These are phyloP conservation scores for Pseudoperonospora humuli DNA, from an alignment of 352 stramenopile species.

Conservation along the genomic window DNA sequence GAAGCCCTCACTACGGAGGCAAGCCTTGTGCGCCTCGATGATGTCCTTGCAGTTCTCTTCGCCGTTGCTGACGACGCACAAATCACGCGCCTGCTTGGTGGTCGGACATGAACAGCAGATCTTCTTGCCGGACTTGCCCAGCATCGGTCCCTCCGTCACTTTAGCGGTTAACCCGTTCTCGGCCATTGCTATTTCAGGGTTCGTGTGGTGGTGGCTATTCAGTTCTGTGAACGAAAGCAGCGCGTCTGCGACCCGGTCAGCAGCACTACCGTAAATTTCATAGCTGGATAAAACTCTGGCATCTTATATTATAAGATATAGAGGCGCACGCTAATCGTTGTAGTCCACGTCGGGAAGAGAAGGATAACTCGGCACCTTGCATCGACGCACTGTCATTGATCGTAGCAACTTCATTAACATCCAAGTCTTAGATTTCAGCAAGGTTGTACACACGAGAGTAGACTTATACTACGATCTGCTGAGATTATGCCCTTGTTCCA, in stretches of 20 bases:
- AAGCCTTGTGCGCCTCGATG: slow-evolving; percentile 97
- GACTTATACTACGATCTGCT: slow-evolving; percentile 87
- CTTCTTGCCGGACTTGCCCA: slow-evolving; percentile 95
- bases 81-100: slow-evolving; percentile 90
- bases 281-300: no score
- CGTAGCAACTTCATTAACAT: no score
- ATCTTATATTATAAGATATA: no score
- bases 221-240: slow-evolving; percentile 9
- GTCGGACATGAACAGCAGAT: slow-evolving; percentile 98
- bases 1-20: slow-evolving; percentile 94
- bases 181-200: slow-evolving; percentile 27
- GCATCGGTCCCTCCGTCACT: slow-evolving; percentile 29
- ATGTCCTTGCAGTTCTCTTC: slow-evolving; percentile 90
- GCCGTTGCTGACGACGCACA: slow-evolving; percentile 89
- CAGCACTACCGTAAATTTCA: not conserved
- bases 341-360: no score
- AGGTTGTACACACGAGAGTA: slow-evolving; percentile 51
- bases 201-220: slow-evolving; percentile 5
- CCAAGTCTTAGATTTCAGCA: no score
- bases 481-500: slow-evolving; percentile 24
- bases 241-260: slow-evolving; percentile 15
- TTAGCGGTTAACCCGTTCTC: slow-evolving; percentile 32
- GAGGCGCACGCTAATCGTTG: no score
- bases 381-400: no score
- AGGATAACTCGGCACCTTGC: no score